Percentiles rank a stretch among this genome's conserved stretches.
Evolutionary conservation across 2,329 filamentous ascomycete genomes (phyloP).

Genomic region (Aspergillus tubingensis): DNA sequence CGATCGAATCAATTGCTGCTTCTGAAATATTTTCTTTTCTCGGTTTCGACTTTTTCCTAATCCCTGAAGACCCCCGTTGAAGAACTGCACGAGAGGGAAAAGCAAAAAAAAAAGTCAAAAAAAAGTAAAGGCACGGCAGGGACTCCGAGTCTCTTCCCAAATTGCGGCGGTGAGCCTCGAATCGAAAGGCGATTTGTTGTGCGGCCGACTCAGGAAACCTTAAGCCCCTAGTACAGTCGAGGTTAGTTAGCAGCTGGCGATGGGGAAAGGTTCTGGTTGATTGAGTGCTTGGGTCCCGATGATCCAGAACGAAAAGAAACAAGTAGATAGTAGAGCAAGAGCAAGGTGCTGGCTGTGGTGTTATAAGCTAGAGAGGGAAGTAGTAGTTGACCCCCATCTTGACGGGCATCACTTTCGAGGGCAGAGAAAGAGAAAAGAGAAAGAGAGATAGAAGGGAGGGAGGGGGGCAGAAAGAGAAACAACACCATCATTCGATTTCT

Average conservation of each 20-base stretch:
- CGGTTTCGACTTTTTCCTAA: background rate
- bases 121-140: background rate
- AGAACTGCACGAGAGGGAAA: background rate
- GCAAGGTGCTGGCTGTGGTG: background rate
- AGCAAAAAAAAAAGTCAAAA: background rate
- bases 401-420: background rate
- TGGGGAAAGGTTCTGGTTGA: background rate
- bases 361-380: background rate
- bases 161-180: conserved; percentile 2
- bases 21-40: background rate
- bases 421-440: too few relatives aligned
- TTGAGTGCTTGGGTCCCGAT: background rate
- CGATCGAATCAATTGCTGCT: background rate
- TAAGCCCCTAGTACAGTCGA: conserved; percentile 2
- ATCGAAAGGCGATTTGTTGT: conserved; percentile 2
- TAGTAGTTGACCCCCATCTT: background rate
- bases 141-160: background rate
- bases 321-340: background rate
- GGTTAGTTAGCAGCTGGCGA: conserved; percentile 3
- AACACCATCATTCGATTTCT: background rate
- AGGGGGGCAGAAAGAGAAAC: background rate
- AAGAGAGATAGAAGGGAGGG: background rate
- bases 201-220: conserved; percentile 1
- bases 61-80: background rate
- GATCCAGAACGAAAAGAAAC: background rate